A percentile compares a stretch with the other conserved stretches of the same genome.
Conservation (phyloP, 2,329 filamentous ascomycete genomes). For the Fusarium sp. region DNA sequence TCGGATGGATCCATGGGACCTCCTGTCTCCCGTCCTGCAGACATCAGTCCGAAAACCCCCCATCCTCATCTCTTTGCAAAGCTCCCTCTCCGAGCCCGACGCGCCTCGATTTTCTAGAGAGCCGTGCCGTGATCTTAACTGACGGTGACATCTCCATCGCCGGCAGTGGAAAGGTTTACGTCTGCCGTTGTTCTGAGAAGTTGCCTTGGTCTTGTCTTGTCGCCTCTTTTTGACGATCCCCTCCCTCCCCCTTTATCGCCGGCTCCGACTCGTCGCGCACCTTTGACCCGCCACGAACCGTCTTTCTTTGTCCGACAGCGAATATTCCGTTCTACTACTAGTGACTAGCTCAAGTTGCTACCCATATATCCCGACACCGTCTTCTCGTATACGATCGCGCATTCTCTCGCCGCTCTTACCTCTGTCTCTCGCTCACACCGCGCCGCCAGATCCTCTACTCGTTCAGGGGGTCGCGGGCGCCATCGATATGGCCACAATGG, state of each 20-base stretch:
- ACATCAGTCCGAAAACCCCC: conserved; percentile 29
- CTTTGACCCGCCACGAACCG: conserved; percentile 16
- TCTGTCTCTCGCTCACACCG: background rate
- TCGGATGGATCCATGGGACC: conserved; percentile 27
- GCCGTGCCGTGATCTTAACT: conserved; percentile 29
- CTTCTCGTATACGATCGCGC: background rate
- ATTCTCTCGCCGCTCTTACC: background rate
- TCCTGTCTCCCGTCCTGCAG: conserved; percentile 32
- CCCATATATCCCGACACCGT: conserved; percentile 4
- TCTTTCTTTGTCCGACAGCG: conserved; percentile 27
- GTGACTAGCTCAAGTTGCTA: background rate
- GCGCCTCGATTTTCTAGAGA: conserved; percentile 32
- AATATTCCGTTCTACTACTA: conserved; percentile 13
- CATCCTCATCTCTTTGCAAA: conserved; percentile 32
- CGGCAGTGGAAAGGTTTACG: conserved; percentile 11
- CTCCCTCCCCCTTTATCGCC: conserved; percentile 24
- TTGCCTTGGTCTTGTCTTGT: background rate
- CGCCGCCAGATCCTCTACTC: conserved; percentile 1
- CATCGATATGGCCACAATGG: conserved; percentile 63
- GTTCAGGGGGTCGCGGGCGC: conserved; percentile 45
- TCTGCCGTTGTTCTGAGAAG: background rate
- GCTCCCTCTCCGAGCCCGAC: conserved; percentile 32
- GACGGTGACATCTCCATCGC: conserved; percentile 30
- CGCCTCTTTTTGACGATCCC: conserved; percentile 21
- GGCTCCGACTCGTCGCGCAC: conserved; percentile 23